Conservation (phyloP, 1,284 basidiomycete species). For the Microstroma glucosiphilum region DNA sequence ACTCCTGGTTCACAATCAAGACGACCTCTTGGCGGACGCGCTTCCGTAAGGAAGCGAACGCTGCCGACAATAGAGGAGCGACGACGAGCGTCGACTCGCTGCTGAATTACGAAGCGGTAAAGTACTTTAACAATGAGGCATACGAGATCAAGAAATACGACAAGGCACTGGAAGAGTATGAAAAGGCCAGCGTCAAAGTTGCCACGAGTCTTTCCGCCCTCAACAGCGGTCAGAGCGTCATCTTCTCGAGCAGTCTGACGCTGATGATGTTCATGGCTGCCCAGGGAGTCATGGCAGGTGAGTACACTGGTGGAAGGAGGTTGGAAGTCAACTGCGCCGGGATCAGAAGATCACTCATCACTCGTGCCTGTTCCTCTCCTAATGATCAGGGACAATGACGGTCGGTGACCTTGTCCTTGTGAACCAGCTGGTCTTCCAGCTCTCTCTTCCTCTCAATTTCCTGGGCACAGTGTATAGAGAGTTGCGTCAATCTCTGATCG, state of each 20-base stretch:
- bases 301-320: conserved; percentile 53
- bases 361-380: background rate
- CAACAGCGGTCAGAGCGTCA: conserved; percentile 93
- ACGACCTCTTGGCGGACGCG: conserved; percentile 95
- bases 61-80: conserved; percentile 92
- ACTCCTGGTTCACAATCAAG: conserved; percentile 93
- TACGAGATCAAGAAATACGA: conserved; percentile 90
- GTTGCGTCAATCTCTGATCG: conserved; percentile 84
- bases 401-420: conserved; percentile 97
- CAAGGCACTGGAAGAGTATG: conserved; percentile 76
- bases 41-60: conserved; percentile 90
- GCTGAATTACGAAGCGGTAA: conserved; percentile 97
- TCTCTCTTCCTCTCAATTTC: conserved; percentile 92
- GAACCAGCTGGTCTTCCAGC: conserved; percentile 97
- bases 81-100: conserved; percentile 88
- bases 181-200: conserved; percentile 86
- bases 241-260: conserved; percentile 87
- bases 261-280: conserved; percentile 94
- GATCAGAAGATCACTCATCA: too few relatives aligned
- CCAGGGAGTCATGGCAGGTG: conserved; percentile 76
- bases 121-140: conserved; percentile 97
- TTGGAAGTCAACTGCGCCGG: background rate
- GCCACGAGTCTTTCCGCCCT: conserved; percentile 86
- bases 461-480: conserved; percentile 94
- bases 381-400: conserved; percentile 74